Percentiles rank a stretch among this genome's conserved stretches.
phyloP scores from a whole-genome alignment of 805 yeast species.

The Isabelozyma heimii region DNA sequence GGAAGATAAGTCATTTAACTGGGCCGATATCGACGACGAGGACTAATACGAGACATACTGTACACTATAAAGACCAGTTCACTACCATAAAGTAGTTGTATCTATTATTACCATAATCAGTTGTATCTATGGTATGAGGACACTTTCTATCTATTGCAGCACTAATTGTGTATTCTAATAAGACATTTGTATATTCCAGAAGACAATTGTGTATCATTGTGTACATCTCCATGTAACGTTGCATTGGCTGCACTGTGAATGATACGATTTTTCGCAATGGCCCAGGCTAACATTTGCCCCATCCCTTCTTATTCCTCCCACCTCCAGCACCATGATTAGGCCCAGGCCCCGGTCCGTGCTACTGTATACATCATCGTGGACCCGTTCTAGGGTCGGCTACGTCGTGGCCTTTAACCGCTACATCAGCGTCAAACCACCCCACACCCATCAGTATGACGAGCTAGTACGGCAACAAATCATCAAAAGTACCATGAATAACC shows the following conservation, averaged over 20 bases:
- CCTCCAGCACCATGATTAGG: background rate
- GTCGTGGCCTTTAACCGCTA: too few relatives aligned
- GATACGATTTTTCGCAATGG: background rate
- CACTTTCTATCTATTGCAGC: too few relatives aligned
- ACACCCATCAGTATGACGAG: conserved; percentile 8
- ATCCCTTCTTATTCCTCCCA: background rate
- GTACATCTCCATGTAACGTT: background rate
- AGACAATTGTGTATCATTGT: too few relatives aligned
- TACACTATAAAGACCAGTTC: background rate
- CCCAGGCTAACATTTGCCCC: background rate
- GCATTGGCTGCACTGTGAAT: background rate
- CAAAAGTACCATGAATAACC: conserved; percentile 8
- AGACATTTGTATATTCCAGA: too few relatives aligned
- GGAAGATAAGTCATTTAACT: conserved; percentile 23
- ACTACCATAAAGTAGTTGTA: too few relatives aligned
- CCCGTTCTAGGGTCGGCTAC: background rate
- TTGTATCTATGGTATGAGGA: too few relatives aligned
- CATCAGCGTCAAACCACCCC: too few relatives aligned
- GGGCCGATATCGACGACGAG: conserved; percentile 33
- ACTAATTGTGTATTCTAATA: too few relatives aligned
- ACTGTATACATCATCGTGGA: background rate
- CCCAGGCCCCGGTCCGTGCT: background rate
- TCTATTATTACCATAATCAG: too few relatives aligned
- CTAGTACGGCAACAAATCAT: conserved; percentile 7
- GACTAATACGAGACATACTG: background rate